These are phyloP conservation scores for Trichoderma endophyticum DNA, from an alignment of 2,329 filamentous ascomycete species.

Conservation along the genomic window DNA sequence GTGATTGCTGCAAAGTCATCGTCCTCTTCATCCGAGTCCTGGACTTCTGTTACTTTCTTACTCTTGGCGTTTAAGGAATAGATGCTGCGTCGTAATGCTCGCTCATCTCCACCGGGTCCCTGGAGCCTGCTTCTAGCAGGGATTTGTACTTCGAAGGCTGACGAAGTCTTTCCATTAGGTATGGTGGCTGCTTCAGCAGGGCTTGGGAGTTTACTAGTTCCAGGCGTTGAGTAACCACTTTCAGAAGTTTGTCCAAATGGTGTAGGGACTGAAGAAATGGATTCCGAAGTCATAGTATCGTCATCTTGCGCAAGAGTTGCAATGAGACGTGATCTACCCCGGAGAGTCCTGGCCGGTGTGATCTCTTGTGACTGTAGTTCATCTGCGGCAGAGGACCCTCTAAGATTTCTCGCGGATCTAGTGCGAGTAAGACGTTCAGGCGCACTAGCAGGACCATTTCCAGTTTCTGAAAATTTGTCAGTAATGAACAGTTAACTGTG, in stretches of 20 bases:
- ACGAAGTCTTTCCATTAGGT: neutral
- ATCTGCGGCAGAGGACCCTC: neutral
- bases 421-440: slow-evolving; percentile 29
- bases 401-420: slow-evolving; percentile 23
- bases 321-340: slow-evolving; percentile 27
- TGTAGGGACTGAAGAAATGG: slow-evolving; percentile 34
- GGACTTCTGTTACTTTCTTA: slow-evolving; percentile 36
- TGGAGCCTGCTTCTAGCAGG: slow-evolving; percentile 23
- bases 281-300: slow-evolving; percentile 24
- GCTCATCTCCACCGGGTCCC: slow-evolving; percentile 27
- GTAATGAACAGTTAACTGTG: neutral
- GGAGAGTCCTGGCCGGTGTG: neutral
- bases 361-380: neutral
- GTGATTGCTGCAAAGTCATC: slow-evolving; percentile 27
- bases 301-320: slow-evolving; percentile 22
- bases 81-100: slow-evolving; percentile 40
- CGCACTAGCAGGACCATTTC: neutral
- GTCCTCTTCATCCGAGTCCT: slow-evolving; percentile 39
- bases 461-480: neutral
- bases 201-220: slow-evolving; percentile 37
- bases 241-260: slow-evolving; percentile 31
- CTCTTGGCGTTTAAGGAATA: slow-evolving; percentile 48
- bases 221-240: slow-evolving; percentile 36
- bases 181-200: slow-evolving; percentile 26
- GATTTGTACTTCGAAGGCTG: slow-evolving; percentile 31